Conservation (phyloP, 2,329 filamentous ascomycete species). For the Pseudofabraea citricarpa region DNA sequence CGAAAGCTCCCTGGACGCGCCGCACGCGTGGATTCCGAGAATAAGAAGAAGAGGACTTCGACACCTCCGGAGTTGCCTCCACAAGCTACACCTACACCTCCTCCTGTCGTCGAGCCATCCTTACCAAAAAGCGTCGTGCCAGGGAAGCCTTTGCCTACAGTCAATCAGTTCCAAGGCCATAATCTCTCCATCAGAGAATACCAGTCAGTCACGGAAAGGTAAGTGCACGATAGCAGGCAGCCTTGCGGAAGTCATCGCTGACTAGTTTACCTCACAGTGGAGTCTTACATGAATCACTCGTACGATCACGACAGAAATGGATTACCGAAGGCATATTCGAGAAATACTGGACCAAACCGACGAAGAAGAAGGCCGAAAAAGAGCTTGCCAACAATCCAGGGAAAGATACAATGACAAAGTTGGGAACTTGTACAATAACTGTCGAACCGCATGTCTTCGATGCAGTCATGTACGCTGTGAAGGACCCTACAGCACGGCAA, state of each 20-base stretch:
- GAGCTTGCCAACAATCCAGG: conserved; percentile 59
- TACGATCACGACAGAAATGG: conserved; percentile 70
- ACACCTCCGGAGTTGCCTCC: conserved; percentile 49
- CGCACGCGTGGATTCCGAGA: conserved; percentile 52
- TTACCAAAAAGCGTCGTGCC: conserved; percentile 60
- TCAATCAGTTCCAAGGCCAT: conserved; percentile 61
- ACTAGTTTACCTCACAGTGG: conserved; percentile 45
- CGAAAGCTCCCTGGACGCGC: conserved; percentile 61
- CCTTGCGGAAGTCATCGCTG: conserved; percentile 8
- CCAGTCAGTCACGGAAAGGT: conserved; percentile 72
- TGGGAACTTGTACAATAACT: conserved; percentile 68
- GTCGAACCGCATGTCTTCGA: conserved; percentile 79
- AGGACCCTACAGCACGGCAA: conserved; percentile 54
- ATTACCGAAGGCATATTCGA: conserved; percentile 68
- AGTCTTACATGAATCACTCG: conserved; percentile 68
- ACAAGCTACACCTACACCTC: conserved; percentile 36
- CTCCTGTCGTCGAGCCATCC: conserved; percentile 28
- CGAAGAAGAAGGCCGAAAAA: conserved; percentile 63
- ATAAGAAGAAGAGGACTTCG: conserved; percentile 51
- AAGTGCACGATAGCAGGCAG: conserved; percentile 12
- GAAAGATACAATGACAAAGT: conserved; percentile 67
- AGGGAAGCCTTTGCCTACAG: conserved; percentile 66
- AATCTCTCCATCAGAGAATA: conserved; percentile 62
- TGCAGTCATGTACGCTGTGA: conserved; percentile 68
- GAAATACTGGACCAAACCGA: conserved; percentile 72